Base-by-base conservation (phyloP, 352 stramenopile genomes). In the Peronospora belbahrii region DNA sequence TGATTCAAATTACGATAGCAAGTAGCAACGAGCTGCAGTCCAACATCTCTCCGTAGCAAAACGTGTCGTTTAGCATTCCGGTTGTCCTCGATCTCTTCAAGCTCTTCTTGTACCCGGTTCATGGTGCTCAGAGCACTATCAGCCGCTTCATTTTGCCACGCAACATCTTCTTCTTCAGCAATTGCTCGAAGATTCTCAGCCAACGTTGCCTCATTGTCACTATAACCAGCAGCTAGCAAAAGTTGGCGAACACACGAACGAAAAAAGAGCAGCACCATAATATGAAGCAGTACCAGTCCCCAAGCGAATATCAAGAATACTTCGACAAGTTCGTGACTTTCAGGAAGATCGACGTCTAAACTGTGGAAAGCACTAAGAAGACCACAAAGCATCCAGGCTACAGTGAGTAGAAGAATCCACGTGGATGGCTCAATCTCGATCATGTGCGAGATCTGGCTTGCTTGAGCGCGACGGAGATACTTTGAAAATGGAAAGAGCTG, bases 381-480 rank as follows among this genome's bases (percentile, higher is more conserved):
- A 0, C 52, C 53, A 30, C 67, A 64, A 42, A 85, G 48, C 0
- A 20, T 46, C 67, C 71, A 85, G 0, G 66, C 68, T 10, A 82
- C 55, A 13, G 49, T 39, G 0, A 85, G 46, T 9, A 85, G 51
- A 4, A 85, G 28, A 3, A 83, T 30, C 74, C 70, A 90, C 56
- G 71, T 84, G 4, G 70, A 76, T 13, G 83, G 65, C 27, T 86
- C 52, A 4, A 90, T 74, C 15, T 90, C 75, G 28, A 90, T 84
- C 65, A 90, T 78, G 48, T 90, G 67, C 11, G 65, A 81, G 43
- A 90, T 85, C 48, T 90, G 73, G 52, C 75, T 85, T 10, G 82
- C 75, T 56, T 87, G 78, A 2, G 71, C 74, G 6, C 81, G 70
- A 36, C 70, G 65, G 6, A 89, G 33, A 50, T 89, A 89, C 53